phyloP scores from a whole-genome alignment of 257 asterid genomes.

The Cynanchum wilfordii region DNA sequence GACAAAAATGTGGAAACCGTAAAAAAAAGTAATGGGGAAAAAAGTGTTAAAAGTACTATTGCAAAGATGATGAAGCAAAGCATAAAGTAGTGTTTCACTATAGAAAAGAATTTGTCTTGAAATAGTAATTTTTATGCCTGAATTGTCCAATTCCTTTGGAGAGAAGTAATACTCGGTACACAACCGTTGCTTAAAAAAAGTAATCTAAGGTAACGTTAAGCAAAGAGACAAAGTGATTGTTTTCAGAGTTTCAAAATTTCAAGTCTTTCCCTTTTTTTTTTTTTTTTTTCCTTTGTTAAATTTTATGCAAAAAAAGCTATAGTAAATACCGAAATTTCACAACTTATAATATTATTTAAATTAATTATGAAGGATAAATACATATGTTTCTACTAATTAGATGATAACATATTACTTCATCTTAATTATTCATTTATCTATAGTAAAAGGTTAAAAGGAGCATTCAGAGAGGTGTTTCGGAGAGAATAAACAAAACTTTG shows the following conservation, averaged over 20 bases:
- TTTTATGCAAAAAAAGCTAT: background rate
- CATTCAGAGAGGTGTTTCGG: too few relatives aligned
- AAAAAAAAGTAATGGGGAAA: background rate
- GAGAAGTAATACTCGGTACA: background rate
- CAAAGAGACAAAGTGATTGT: background rate
- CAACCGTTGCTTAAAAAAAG: background rate
- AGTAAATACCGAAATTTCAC: too few relatives aligned
- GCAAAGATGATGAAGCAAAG: constrained; percentile 1
- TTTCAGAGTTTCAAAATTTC: background rate
- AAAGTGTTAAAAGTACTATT: background rate
- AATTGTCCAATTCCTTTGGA: background rate
- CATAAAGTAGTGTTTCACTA: background rate
- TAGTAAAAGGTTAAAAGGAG: too few relatives aligned
- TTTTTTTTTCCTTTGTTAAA: too few relatives aligned
- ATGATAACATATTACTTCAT: too few relatives aligned
- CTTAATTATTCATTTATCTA: too few relatives aligned
- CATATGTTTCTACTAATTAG: too few relatives aligned
- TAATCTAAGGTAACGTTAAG: background rate
- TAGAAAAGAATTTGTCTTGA: background rate
- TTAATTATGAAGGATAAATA: too few relatives aligned
- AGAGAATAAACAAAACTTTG: too few relatives aligned
- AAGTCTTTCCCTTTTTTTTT: background rate
- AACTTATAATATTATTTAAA: too few relatives aligned
- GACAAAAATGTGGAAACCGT: too few relatives aligned
- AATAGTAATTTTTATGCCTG: background rate